A percentile compares a stretch with the other conserved stretches of the same genome.
These are phyloP conservation scores for Trichoderma reesei DNA, from an alignment of 495 filamentous ascomycete genomes.

Conservation along the genomic window DNA sequence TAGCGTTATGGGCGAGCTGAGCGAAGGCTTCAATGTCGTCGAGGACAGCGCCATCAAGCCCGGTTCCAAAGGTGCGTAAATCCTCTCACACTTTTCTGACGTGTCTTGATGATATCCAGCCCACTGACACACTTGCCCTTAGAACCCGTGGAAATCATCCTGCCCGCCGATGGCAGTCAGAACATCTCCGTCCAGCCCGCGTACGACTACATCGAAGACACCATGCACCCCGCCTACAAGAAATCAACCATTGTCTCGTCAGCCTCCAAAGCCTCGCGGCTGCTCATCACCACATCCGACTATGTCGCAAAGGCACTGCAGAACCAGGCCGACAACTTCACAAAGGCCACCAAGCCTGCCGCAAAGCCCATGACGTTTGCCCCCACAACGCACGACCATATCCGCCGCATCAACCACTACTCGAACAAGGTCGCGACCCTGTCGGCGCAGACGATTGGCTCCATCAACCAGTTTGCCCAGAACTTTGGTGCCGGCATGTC, in stretches of 20 bases:
- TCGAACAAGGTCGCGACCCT: slow-evolving; percentile 66
- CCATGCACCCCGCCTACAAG: slow-evolving; percentile 82
- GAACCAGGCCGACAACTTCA: slow-evolving; percentile 69
- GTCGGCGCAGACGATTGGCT: slow-evolving; percentile 77
- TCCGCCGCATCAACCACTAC: slow-evolving; percentile 75
- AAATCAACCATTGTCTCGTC: slow-evolving; percentile 79
- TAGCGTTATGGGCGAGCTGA: slow-evolving; percentile 84
- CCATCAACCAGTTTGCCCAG: slow-evolving; percentile 71
- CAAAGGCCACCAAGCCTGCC: slow-evolving; percentile 63
- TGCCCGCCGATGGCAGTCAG: slow-evolving; percentile 64
- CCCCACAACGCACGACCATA: slow-evolving; percentile 70
- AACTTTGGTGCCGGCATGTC: slow-evolving; percentile 72
- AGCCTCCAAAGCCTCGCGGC: slow-evolving; percentile 78
- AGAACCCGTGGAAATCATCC: slow-evolving; percentile 87
- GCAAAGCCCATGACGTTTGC: slow-evolving; percentile 78
- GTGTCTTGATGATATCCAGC: not conserved
- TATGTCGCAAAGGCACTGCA: slow-evolving; percentile 68
- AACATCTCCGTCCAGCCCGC: slow-evolving; percentile 65
- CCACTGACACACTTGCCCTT: slow-evolving; percentile 11
- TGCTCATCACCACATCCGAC: slow-evolving; percentile 80
- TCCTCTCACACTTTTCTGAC: not conserved
- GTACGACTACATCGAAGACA: slow-evolving; percentile 68
- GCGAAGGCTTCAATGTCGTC: slow-evolving; percentile 69
- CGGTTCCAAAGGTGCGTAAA: slow-evolving; percentile 70
- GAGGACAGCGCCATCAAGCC: slow-evolving; percentile 63